A percentile compares a stretch with the other conserved stretches of the same genome.
Conservation (phyloP, 768 basidiomycete genomes). For the Lactifluus echinatus region DNA sequence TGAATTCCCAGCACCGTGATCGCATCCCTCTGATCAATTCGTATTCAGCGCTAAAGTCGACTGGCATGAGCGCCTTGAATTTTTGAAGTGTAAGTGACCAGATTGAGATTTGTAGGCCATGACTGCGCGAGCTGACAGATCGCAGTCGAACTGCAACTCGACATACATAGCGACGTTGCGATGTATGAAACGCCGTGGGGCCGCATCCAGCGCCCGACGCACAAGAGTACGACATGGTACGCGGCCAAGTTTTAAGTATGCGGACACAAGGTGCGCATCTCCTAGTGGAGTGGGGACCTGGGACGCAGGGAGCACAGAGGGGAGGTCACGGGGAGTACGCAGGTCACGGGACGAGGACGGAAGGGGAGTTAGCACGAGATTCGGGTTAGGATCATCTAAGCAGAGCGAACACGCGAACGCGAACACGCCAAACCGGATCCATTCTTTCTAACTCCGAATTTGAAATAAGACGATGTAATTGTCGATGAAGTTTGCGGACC, state of each 20-base stretch:
- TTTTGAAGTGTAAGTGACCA: conserved; percentile 70
- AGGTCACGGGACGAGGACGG: too few species aligned
- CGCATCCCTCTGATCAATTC: conserved; percentile 65
- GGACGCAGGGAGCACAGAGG: too few species aligned
- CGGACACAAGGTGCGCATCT: conserved; percentile 67
- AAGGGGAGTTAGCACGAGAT: too few species aligned
- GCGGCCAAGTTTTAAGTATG: conserved; percentile 95
- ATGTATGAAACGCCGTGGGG: conserved; percentile 97
- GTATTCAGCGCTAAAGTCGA: conserved; percentile 79
- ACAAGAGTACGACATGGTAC: conserved; percentile 91
- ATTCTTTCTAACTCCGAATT: not conserved
- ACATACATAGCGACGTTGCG: conserved; percentile 75
- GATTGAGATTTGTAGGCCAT: not conserved
- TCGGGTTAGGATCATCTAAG: too few species aligned
- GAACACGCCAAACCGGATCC: too few species aligned
- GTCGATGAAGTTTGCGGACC: conserved; percentile 58
- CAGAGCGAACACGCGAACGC: too few species aligned
- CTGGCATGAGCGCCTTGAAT: conserved; percentile 85
- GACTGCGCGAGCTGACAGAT: not conserved
- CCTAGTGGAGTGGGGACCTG: too few species aligned
- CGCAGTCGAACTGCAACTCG: conserved; percentile 82
- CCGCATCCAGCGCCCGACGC: conserved; percentile 78
- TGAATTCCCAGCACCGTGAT: too few species aligned
- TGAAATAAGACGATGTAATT: not conserved
- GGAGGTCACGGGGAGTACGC: too few species aligned